phyloP scores from a whole-genome alignment of 108 stramenopile species.

The Phaeodactylum tricornutum region DNA sequence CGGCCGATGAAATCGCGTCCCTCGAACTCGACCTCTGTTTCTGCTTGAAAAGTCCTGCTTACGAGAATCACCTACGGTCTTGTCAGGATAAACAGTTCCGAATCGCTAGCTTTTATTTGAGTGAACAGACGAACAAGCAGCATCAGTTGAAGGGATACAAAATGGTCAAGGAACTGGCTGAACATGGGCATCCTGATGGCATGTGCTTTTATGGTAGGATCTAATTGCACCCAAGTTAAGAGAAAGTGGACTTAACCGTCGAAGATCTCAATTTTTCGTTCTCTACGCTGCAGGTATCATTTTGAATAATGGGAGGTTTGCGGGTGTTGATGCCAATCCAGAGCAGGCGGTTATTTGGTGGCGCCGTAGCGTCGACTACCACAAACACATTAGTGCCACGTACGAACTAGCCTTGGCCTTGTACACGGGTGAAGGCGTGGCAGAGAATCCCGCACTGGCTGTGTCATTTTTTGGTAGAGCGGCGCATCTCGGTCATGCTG shows the following conservation, averaged over 20 bases:
- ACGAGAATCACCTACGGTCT: not conserved
- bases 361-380: constrained; percentile 14
- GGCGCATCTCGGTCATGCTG: constrained; percentile 40
- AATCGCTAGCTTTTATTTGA: constrained; percentile 8
- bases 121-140: not conserved
- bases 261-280: constrained; percentile 1
- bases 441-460: constrained; percentile 34
- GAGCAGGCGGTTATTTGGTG: constrained; percentile 35
- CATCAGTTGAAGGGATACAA: constrained; percentile 5
- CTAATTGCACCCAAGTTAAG: not conserved
- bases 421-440: constrained; percentile 44
- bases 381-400: constrained; percentile 25
- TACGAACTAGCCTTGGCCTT: constrained; percentile 49
- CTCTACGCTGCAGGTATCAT: constrained; percentile 17
- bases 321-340: constrained; percentile 31
- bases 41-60: not conserved
- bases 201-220: constrained; percentile 20
- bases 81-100: constrained; percentile 16
- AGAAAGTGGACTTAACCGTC: not conserved
- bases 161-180: constrained; percentile 13
- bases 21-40: constrained; percentile 5
- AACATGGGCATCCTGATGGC: constrained; percentile 17
- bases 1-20: constrained; percentile 2
- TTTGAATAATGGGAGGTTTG: constrained; percentile 36
- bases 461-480: constrained; percentile 27